Evolutionary conservation across 805 yeast genomes (phyloP), one percentile per base, ranked within the genome.

Genomic region (Candida sithepensis): DNA sequence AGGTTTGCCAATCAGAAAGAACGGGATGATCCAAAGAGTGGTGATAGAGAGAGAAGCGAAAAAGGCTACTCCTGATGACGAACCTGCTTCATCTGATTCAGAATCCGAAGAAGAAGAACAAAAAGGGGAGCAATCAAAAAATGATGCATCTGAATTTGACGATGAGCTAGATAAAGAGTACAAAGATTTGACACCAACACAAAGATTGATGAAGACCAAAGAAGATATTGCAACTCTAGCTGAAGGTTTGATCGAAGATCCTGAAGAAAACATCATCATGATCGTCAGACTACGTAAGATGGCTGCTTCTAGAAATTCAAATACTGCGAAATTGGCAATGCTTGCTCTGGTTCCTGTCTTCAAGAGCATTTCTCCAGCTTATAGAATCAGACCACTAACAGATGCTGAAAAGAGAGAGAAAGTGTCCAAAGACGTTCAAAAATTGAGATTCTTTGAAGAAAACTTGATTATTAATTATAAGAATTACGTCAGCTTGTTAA

Each of bases 221-320:
- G 97, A 90, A 67, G 88, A 86, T 46, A 78, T 94, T 38, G 96
- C 98, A 0, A 81, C 78, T 18, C 65, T 84, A 42, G 97, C 96
- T 1, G 86, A 88, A 36, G 77, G 77, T 38, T 68, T 92, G 32
- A 81, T 81, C 58, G 96, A 90, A 62, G 88, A 88, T 49, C 97
- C 98, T 6, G 98, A 94, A 64, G 96, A 88, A 59, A 79, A 91
- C 58, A 73, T 85, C 7, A 61, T 77, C 13, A 71, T 81, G 24
- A 70, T 91, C 12, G 75, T 85, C 2, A 79, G 91, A 61, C 72
- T 87, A 43, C 70, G 87, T 45, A 80, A 76, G 55, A 85, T 86
- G 89, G 74, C 88, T 0, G 75, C 71, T 48, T 84, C 94, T 2
- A 77, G 75, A 55, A 82, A 85, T 55, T 71, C 78, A 46, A 84